Percentiles rank a stretch among this genome's conserved stretches.
phyloP scores from a whole-genome alignment of 495 filamentous ascomycete genomes.

The Neurospora sp. region DNA sequence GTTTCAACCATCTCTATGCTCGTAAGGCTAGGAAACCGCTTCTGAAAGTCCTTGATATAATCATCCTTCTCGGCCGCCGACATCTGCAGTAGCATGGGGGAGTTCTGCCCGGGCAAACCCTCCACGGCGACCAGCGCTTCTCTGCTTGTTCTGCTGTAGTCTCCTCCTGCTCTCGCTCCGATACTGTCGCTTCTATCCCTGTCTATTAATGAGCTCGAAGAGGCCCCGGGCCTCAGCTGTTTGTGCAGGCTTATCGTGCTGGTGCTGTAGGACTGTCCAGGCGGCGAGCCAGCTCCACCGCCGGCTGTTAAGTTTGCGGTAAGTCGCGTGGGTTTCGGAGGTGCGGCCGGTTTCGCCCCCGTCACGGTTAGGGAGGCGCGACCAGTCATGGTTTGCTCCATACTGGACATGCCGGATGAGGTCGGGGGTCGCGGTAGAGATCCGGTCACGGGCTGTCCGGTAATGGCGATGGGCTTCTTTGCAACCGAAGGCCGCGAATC shows the following conservation, averaged over 20 bases:
- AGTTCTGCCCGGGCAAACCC: slow-evolving; percentile 24
- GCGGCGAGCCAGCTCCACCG: slow-evolving; percentile 22
- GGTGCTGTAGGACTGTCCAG: slow-evolving; percentile 13
- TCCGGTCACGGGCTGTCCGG: not conserved
- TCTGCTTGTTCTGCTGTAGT: not conserved
- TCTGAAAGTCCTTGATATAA: slow-evolving; percentile 57
- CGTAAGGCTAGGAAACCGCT: slow-evolving; percentile 69
- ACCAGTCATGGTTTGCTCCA: slow-evolving; percentile 2
- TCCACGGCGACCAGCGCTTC: slow-evolving; percentile 32
- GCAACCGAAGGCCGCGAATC: slow-evolving; percentile 17
- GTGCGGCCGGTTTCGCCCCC: slow-evolving; percentile 24
- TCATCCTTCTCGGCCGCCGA: slow-evolving; percentile 40
- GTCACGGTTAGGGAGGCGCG: not conserved
- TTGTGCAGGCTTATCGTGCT: not conserved
- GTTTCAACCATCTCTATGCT: slow-evolving; percentile 73
- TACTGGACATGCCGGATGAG: not conserved
- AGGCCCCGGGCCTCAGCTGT: slow-evolving; percentile 5
- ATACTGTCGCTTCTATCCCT: not conserved
- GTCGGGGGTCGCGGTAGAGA: not conserved
- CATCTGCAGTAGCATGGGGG: slow-evolving; percentile 35
- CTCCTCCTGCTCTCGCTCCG: slow-evolving; percentile 6
- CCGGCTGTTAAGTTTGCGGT: slow-evolving; percentile 34
- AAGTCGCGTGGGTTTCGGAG: slow-evolving; percentile 44
- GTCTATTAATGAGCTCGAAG: not conserved
- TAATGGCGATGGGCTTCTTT: slow-evolving; percentile 20